Evolutionary conservation across 805 yeast genomes (phyloP).

Genomic region (Millerozyma acaciae): DNA sequence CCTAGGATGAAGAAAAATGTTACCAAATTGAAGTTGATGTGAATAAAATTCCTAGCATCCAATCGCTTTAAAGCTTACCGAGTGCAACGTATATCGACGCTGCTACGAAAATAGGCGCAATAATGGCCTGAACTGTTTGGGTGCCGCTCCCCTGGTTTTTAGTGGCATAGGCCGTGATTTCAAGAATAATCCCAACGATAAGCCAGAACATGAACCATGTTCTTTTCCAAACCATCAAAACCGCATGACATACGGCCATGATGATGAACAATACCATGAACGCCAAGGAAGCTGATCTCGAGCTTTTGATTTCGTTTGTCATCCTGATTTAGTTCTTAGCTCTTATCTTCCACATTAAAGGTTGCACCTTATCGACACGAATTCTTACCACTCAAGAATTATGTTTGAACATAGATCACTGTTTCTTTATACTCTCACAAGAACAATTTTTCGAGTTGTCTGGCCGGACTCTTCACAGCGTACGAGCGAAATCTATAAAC

Average conservation of each 20-base stretch:
- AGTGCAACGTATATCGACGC: conserved; percentile 3
- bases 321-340: neutral
- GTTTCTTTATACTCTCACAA: too few relatives aligned
- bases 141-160: conserved; percentile 3
- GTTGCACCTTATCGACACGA: too few relatives aligned
- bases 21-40: conserved; percentile 10
- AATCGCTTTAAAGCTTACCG: conserved; percentile 1
- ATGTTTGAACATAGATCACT: too few relatives aligned
- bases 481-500: too few relatives aligned
- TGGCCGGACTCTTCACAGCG: too few relatives aligned
- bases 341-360: too few relatives aligned
- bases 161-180: conserved; percentile 1
- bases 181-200: conserved; percentile 3
- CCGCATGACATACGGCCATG: neutral
- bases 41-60: conserved; percentile 11
- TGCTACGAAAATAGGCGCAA: conserved; percentile 4
- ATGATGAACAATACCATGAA: conserved; percentile 2
- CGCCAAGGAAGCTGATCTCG: neutral
- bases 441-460: too few relatives aligned
- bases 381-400: too few relatives aligned
- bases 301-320: neutral
- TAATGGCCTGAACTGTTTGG: conserved; percentile 4
- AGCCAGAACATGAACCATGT: conserved; percentile 6
- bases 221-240: conserved; percentile 3
- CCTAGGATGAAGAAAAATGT: conserved; percentile 25